Conservation (phyloP, 306 rosid genomes). For the Clitoria ternatea region DNA sequence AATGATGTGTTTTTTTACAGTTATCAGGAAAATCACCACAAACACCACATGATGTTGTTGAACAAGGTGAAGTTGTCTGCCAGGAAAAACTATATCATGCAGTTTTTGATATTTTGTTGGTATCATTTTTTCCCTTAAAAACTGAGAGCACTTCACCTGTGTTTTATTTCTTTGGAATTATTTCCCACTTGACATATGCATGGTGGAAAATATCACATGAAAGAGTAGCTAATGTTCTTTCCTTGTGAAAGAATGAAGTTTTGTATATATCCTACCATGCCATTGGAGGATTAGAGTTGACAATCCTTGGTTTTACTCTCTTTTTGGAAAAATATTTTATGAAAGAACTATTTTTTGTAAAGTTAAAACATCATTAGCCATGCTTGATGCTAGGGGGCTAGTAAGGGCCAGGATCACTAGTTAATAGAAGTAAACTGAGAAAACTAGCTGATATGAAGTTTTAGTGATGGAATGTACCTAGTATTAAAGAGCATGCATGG, state of each 20-base stretch:
- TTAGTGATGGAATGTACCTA: not conserved
- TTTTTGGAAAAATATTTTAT: not conserved
- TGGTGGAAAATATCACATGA: conserved; percentile 17
- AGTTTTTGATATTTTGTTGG: conserved; percentile 47
- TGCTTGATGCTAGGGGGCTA: too few relatives aligned
- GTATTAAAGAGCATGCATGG: too few relatives aligned
- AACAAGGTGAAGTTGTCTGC: conserved; percentile 82
- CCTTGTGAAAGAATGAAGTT: not conserved
- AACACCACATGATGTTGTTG: conserved; percentile 53
- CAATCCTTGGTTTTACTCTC: not conserved
- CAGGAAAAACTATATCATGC: conserved; percentile 45
- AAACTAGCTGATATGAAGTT: not conserved
- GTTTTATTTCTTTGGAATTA: conserved; percentile 31
- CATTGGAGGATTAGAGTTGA: conserved; percentile 12
- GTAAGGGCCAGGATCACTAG: not conserved
- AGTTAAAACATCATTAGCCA: not conserved
- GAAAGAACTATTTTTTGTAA: not conserved
- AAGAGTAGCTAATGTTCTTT: conserved; percentile 8
- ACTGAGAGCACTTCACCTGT: conserved; percentile 21
- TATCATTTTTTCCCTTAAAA: conserved; percentile 35
- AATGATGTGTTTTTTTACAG: conserved; percentile 46
- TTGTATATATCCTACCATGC: not conserved
- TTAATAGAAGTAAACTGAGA: conserved; percentile 6
- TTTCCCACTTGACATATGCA: conserved; percentile 19
- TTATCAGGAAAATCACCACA: conserved; percentile 73